Evolutionary conservation across 2,329 filamentous ascomycete genomes (phyloP), one percentile per base, ranked within the genome.

Genomic region (Cladosporium sp.): DNA sequence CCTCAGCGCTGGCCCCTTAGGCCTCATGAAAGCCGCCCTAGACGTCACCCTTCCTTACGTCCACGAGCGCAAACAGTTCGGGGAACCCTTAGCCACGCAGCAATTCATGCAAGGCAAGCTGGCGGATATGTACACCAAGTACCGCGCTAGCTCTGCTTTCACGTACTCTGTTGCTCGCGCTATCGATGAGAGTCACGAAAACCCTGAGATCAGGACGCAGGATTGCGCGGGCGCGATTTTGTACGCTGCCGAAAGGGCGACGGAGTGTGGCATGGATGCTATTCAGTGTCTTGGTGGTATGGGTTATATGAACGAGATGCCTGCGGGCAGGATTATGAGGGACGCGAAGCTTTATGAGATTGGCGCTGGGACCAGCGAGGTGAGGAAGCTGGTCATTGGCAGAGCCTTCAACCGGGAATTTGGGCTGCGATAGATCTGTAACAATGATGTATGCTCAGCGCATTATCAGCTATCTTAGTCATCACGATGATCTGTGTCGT

Each of bases 111-210:
- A 97, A 75, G 93, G 90, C 58, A 93, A 92, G 71, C 81, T 97
- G 45, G 91, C 94, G 57, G 92, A 97, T 73, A 97, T 99, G 92
- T 95, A 97, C 76, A 97, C 91, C 48, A 96, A 96, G 74, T 83
- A 94, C 59, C 87, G 90, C 67, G 91, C 89, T 10, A 86, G 88
- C 15, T 80, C 86, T n/a, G 83, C 91, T 2, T 97, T 96, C 74
- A 97, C 93, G 0, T 96, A 96, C 70, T 77, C 81, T 36, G 92
- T 92, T 0, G 94, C 94, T 3, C 81, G 83, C 47, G 81, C 83
- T 1, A 88, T 97, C 19, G 93, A 97, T 66, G 89, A 93, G 40
- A 67, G 63, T 24, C 63, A 67, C 44, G 65, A 69, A 49, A 53
- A 65, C 12, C 67, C 70, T 6, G 61, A 79, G 1, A 87, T 96